phyloP scores from a whole-genome alignment of 2,329 filamentous ascomycete genomes.

The Cercospora sesami region DNA sequence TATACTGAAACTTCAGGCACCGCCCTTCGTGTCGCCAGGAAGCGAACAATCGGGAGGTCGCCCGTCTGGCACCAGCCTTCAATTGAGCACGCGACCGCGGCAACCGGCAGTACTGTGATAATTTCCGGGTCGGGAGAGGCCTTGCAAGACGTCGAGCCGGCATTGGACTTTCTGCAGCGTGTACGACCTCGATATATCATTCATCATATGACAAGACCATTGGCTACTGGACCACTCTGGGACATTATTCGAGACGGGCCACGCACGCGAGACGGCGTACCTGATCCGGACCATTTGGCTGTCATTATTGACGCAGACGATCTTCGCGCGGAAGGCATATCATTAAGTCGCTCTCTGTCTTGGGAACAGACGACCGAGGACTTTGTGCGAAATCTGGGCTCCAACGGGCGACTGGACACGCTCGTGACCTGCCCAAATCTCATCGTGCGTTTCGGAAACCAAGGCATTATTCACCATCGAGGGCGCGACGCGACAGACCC shows the following conservation, averaged over 20 bases:
- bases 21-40: conserved; percentile 29
- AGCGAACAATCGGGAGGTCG: conserved; percentile 31
- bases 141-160: conserved; percentile 37
- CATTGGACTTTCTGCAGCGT: conserved; percentile 38
- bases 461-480: conserved; percentile 39
- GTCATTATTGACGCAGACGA: conserved; percentile 41
- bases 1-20: conserved; percentile 11
- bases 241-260: conserved; percentile 39
- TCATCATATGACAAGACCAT: conserved; percentile 39
- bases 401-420: conserved; percentile 39
- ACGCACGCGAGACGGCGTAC: conserved; percentile 33
- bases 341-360: conserved; percentile 36
- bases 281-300: conserved; percentile 37
- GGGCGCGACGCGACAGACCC: conserved; percentile 39
- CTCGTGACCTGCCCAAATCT: conserved; percentile 40
- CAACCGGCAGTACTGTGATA: conserved; percentile 33
- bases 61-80: conserved; percentile 36
- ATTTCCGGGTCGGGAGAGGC: conserved; percentile 38
- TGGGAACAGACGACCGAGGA: conserved; percentile 40
- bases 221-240: conserved; percentile 38
- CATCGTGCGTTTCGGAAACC: conserved; percentile 39
- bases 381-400: conserved; percentile 39
- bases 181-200: conserved; percentile 36
- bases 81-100: conserved; percentile 25
- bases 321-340: conserved; percentile 38